A percentile compares a stretch with the other conserved stretches of the same genome.
Evolutionary conservation across 1,284 basidiomycete species (phyloP).

Genomic region (Pyrrhoderma lamaoense): DNA sequence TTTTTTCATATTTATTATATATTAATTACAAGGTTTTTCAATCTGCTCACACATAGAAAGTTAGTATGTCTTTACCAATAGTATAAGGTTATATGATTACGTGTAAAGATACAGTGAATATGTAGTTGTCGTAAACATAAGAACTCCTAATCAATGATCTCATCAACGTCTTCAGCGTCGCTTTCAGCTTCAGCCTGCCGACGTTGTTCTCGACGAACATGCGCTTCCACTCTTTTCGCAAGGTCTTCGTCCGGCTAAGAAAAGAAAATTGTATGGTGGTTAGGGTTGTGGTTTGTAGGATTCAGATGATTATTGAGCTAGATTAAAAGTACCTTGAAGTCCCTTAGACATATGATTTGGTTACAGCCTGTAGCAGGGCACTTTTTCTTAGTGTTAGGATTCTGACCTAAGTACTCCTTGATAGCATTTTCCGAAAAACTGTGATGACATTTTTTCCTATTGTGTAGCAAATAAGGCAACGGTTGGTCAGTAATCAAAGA

Average conservation of each 20-base stretch:
- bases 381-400: slow-evolving; percentile 30
- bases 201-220: slow-evolving; percentile 41
- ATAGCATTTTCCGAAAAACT: slow-evolving; percentile 65
- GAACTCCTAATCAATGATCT: slow-evolving; percentile 63
- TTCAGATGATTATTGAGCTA: not conserved
- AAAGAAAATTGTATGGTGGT: not conserved
- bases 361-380: slow-evolving; percentile 71
- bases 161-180: slow-evolving; percentile 54
- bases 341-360: slow-evolving; percentile 42
- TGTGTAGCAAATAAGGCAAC: slow-evolving; percentile 13
- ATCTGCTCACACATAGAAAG: no score
- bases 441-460: slow-evolving; percentile 58
- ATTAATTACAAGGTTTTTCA: no score
- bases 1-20: no score
- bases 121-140: no score
- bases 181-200: slow-evolving; percentile 38
- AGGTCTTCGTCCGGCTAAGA: slow-evolving; percentile 42
- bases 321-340: slow-evolving; percentile 33
- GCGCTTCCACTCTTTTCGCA: slow-evolving; percentile 52
- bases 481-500: no score
- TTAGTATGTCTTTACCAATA: no score
- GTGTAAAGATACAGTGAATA: no score
- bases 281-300: not conserved
- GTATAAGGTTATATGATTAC: no score
- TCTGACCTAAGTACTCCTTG: slow-evolving; percentile 40